A percentile compares a stretch with the other conserved stretches of the same genome.
These are phyloP conservation scores for Rheum nobile DNA, from an alignment of 148 eudicot genomes.

Conservation along the genomic window DNA sequence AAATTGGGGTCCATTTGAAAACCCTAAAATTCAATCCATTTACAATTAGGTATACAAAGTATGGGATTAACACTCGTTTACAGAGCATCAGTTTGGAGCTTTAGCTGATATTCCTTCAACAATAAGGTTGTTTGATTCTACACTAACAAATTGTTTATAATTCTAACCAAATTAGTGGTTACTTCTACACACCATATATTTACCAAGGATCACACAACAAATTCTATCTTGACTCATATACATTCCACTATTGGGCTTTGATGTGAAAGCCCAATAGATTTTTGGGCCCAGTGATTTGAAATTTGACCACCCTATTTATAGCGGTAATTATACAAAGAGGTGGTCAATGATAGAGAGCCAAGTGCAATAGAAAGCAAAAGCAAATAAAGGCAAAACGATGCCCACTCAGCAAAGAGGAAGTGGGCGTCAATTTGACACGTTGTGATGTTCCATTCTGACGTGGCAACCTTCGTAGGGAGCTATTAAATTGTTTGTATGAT, in stretches of 20 bases:
- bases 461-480: not conserved
- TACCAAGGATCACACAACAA: not conserved
- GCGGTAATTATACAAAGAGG: not conserved
- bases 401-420: constrained; percentile 8
- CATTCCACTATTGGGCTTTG: constrained; percentile 2
- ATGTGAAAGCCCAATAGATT: not conserved
- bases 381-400: constrained; percentile 1
- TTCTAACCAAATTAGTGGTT: not conserved
- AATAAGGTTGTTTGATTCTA: constrained; percentile 1
- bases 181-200: not conserved
- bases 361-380: constrained; percentile 7
- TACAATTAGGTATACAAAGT: too few relatives aligned
- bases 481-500: not conserved
- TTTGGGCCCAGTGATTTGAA: not conserved
- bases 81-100: not conserved
- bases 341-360: not conserved
- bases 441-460: constrained; percentile 5
- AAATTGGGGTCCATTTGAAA: too few relatives aligned
- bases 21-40: too few relatives aligned
- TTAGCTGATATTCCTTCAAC: not conserved
- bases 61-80: not conserved
- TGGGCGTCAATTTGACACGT: constrained; percentile 6
- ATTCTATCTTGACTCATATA: not conserved
- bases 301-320: not conserved
- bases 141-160: not conserved